phyloP scores from a whole-genome alignment of 2,329 filamentous ascomycete genomes.

The Fusarium sp. region DNA sequence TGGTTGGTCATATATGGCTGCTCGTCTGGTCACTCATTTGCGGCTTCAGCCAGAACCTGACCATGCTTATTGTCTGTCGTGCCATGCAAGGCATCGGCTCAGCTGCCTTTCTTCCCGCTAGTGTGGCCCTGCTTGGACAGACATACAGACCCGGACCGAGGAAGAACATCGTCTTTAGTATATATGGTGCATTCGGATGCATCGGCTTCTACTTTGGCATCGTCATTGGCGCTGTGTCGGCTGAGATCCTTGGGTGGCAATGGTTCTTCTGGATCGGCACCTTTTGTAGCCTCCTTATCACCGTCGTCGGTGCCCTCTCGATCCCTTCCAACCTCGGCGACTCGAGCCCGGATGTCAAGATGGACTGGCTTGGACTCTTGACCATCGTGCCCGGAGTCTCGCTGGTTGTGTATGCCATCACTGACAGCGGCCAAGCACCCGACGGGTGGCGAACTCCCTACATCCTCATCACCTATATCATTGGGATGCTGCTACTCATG shows the following conservation, averaged over 20 bases:
- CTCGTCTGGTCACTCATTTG: slow-evolving; percentile 74
- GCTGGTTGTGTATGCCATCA: slow-evolving; percentile 80
- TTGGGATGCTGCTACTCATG: slow-evolving; percentile 71
- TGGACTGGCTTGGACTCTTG: slow-evolving; percentile 76
- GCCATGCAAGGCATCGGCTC: slow-evolving; percentile 80
- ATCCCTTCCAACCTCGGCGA: slow-evolving; percentile 52
- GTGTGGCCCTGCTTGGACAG: slow-evolving; percentile 76
- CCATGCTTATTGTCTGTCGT: slow-evolving; percentile 78
- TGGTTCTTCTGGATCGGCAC: slow-evolving; percentile 79
- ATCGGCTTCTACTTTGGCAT: slow-evolving; percentile 74
- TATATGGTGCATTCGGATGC: slow-evolving; percentile 70
- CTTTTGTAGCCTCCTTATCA: slow-evolving; percentile 58
- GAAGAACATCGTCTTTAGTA: slow-evolving; percentile 74
- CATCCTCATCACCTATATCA: slow-evolving; percentile 72
- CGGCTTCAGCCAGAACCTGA: slow-evolving; percentile 73
- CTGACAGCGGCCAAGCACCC: slow-evolving; percentile 76
- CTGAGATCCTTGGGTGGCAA: slow-evolving; percentile 71
- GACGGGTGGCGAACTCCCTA: slow-evolving; percentile 79
- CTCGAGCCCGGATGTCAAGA: slow-evolving; percentile 52
- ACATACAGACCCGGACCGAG: slow-evolving; percentile 77
- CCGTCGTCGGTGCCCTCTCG: slow-evolving; percentile 57
- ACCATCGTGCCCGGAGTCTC: slow-evolving; percentile 74
- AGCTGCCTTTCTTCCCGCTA: slow-evolving; percentile 73
- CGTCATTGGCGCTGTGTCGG: slow-evolving; percentile 72
- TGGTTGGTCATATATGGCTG: slow-evolving; percentile 72